Evolutionary conservation across 306 rosid species (phyloP), one percentile per base, ranked within the genome.

Genomic region (Cucurbita ficifolia): DNA sequence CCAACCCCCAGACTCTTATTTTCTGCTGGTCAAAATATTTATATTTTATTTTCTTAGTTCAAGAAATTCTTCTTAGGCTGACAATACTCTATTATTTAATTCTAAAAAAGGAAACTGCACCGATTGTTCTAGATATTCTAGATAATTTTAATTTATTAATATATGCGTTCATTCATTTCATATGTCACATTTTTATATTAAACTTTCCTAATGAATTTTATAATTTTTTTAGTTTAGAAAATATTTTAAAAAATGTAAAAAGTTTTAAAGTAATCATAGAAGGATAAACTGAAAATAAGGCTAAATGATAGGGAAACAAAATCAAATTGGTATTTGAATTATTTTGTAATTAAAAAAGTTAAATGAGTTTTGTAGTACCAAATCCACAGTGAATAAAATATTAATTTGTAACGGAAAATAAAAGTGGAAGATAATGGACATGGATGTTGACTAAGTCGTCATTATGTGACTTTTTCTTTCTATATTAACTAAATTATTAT

Each of bases 401-500:
- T 5, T 40, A 63, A 63, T 38, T 38, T 63, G 70, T 38, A 64
- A 64, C 9, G 52, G 53, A 65, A 65, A 40, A 64, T 7, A 13
- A 42, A 12, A 65, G 21, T 38, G 38, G 24, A 50, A 18, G 53
- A 67, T 19, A 67, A 67, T 43, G 13, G 19, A 67, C 52, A 67
- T 45, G 53, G 73, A 67, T 67, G 73, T 67, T 45, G 55, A 67
- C 55, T 11, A 67, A 68, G 55, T 68, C 46, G 73, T 68, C 73
- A 46, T 68, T 65, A 67, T 67, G 55, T 67, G 73, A 67, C 73
- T 43, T 12, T 43, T 65, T 22, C 8, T 65, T 2, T 19, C 54
- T 13, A 11, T 5, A 67, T 43, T 67, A 45, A 67, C 14, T 67
- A 45, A 18, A 40, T 40, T 18, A 45, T 67, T 42, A 40, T 11